Conservation (phyloP, 345 rosid species). For the Fremontodendron californicum region DNA sequence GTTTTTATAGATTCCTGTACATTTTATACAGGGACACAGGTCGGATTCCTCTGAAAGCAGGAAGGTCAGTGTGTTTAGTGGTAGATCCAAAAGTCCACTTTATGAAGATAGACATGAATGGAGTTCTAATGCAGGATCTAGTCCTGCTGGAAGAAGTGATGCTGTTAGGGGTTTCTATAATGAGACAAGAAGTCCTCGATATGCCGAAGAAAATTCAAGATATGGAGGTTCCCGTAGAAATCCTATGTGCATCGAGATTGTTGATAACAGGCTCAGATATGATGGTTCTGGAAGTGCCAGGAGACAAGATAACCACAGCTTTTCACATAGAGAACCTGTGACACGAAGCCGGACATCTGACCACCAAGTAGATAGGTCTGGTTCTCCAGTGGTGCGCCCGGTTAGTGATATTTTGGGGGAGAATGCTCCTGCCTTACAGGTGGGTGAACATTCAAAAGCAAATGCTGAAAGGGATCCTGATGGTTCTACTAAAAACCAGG, state of each 20-base stretch:
- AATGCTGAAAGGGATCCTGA: neutral
- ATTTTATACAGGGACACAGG: slow-evolving; percentile 36
- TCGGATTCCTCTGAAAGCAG: slow-evolving; percentile 40
- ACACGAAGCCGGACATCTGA: neutral
- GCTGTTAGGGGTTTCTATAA: slow-evolving; percentile 42
- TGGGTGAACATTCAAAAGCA: neutral
- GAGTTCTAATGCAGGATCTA: slow-evolving; percentile 26
- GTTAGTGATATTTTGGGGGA: slow-evolving; percentile 4
- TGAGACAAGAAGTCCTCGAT: slow-evolving; percentile 55
- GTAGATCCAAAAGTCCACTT: slow-evolving; percentile 40
- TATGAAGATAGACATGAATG: slow-evolving; percentile 36
- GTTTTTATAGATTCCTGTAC: slow-evolving; percentile 11
- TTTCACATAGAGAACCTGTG: neutral
- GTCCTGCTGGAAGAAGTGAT: slow-evolving; percentile 39
- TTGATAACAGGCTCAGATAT: neutral
- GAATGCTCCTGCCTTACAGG: neutral
- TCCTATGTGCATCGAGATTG: slow-evolving; percentile 62
- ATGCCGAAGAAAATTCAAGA: slow-evolving; percentile 40
- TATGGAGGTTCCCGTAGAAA: slow-evolving; percentile 43
- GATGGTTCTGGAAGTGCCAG: neutral
- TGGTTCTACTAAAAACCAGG: neutral
- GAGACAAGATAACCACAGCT: neutral
- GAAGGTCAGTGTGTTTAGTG: slow-evolving; percentile 31
- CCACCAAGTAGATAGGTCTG: neutral
- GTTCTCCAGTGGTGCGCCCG: neutral